A percentile compares a stretch with the other conserved stretches of the same genome.
phyloP scores from a whole-genome alignment of 768 basidiomycete genomes.

The Leucogyrophana mollusca region DNA sequence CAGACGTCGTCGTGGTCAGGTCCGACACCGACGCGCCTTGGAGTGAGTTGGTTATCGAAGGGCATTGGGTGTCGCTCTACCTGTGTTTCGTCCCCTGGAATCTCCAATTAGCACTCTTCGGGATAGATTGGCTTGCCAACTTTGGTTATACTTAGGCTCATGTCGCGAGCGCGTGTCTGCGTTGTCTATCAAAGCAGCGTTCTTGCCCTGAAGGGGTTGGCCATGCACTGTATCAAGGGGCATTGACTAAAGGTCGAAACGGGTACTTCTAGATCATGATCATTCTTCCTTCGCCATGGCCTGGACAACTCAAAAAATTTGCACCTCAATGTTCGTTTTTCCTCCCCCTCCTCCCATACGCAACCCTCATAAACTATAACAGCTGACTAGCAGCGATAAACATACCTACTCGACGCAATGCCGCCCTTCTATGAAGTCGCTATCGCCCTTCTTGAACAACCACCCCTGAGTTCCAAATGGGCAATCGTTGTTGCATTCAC shows the following conservation, averaged over 20 bases:
- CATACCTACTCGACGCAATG: constrained; percentile 13
- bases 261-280: constrained; percentile 8
- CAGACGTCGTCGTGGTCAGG: too few relatives aligned
- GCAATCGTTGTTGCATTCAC: constrained; percentile 27
- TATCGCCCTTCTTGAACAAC: constrained; percentile 24
- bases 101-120: constrained; percentile 29
- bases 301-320: constrained; percentile 21
- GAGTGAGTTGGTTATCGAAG: too few relatives aligned
- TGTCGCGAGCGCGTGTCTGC: constrained; percentile 6
- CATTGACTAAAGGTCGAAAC: constrained; percentile 10
- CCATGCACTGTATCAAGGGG: constrained; percentile 13
- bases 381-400: constrained; percentile 1
- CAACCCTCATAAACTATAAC: not conserved
- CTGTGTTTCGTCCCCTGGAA: constrained; percentile 18
- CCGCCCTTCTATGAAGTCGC: constrained; percentile 33
- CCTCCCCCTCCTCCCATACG: constrained; percentile 2
- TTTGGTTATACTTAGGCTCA: constrained; percentile 19
- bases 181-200: not conserved
- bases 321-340: not conserved
- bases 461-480: constrained; percentile 22
- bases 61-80: constrained; percentile 17
- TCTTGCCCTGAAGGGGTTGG: constrained; percentile 6
- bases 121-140: constrained; percentile 28
- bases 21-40: too few relatives aligned
- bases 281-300: constrained; percentile 13